Base-by-base conservation (phyloP, 768 basidiomycete genomes). In the Lentinula boryana region DNA sequence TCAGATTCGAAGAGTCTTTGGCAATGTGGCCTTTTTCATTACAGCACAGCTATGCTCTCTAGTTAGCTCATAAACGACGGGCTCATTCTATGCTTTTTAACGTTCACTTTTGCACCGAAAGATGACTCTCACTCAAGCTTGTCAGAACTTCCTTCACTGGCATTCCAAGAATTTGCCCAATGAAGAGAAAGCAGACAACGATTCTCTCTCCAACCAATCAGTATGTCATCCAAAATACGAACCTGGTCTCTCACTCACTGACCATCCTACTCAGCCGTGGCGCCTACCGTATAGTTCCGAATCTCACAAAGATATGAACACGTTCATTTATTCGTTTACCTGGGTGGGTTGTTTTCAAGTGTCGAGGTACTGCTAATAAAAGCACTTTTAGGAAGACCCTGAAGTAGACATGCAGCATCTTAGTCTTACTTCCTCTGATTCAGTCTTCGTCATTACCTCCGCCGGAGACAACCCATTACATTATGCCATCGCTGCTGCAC, bases 401-500 rank as follows among this genome's bases (percentile, higher is more conserved):
- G 54, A 56, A 18, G 54, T 56, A 6, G 54, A 56, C 21, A 41
- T 56, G 6, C 32, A 56, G 35, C 38, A 56, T 18, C 54, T 56
- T 23, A 15, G 13, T 15, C 38, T 56, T 16, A 40, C 33, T 41
- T 16, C 27, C 4, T 56, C 54, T 12, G 54, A 56, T 41, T 36
- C 54, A 18, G 23, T 56, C 16, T 41, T 56, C 35, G 54, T 38
- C 13, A 56, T 56, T 18, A 56, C 54, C 5, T 56, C 54, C 21
- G 54, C 54, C 35, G 54, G 54, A 56, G 54, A 56, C n/a, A 56
- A 56, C n/a, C 31, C 54, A 13, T 40, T 56, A 27, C 54, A 56
- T 21, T 56, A 56, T 27, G 31, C 54, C 21, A 56, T 41, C 16
- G 27, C 35, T 15, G 10, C 54, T 18, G 10, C 54, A 15, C 54